Conservation (phyloP, 148 eudicot genomes). For the Chenopodium berlandieri region DNA sequence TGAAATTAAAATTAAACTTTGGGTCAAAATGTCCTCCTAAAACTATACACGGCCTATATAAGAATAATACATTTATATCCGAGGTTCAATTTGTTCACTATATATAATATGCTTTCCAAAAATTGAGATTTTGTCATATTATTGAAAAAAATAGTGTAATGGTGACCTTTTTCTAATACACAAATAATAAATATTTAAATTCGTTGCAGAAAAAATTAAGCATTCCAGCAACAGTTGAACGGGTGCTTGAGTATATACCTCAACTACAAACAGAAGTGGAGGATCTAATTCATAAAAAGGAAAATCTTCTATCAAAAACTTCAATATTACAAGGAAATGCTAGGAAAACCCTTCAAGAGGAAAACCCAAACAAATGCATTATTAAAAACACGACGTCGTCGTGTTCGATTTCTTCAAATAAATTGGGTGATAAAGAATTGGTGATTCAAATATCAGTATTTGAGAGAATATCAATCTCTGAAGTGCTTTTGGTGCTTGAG, state of each 20-base stretch:
- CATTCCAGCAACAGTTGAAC: not conserved
- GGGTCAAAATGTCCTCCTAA: too few relatives aligned
- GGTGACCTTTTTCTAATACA: not conserved
- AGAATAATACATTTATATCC: too few relatives aligned
- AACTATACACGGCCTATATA: too few relatives aligned
- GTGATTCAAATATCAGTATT: not conserved
- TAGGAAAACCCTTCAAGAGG: not conserved
- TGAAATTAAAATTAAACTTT: too few relatives aligned
- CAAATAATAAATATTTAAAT: not conserved
- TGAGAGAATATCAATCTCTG: not conserved
- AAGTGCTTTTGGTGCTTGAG: not conserved
- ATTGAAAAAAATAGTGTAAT: too few relatives aligned
- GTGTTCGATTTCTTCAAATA: not conserved
- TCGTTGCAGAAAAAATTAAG: not conserved
- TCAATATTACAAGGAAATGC: not conserved
- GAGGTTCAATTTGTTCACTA: too few relatives aligned
- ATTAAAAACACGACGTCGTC: not conserved
- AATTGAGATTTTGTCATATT: too few relatives aligned
- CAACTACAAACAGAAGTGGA: not conserved
- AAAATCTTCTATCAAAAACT: not conserved
- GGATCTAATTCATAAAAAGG: not conserved
- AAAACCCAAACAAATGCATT: not conserved
- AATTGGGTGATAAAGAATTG: not conserved
- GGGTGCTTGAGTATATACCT: not conserved
- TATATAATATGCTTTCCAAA: too few relatives aligned